Evolutionary conservation across 495 filamentous ascomycete genomes (phyloP).

Genomic region (Neurospora sp.): DNA sequence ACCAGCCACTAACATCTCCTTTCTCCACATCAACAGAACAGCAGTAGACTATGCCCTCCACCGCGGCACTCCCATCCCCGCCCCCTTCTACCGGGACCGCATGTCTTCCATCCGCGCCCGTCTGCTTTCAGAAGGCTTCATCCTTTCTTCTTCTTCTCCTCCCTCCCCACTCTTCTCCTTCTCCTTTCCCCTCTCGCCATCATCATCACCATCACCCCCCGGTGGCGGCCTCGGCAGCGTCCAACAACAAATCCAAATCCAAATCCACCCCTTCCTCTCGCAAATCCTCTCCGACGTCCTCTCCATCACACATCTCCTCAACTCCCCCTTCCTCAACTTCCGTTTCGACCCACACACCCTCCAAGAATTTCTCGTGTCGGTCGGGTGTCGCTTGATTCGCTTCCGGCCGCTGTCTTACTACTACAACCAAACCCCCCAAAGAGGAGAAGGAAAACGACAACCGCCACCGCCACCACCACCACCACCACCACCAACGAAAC

Average conservation of each 20-base stretch:
- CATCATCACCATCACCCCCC: not conserved
- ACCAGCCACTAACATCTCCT: not conserved
- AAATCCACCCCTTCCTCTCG: not conserved
- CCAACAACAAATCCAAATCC: not conserved
- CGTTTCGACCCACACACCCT: not conserved
- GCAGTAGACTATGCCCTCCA: not conserved
- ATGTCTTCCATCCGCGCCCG: not conserved
- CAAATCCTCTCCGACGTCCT: not conserved
- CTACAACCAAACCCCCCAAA: not conserved
- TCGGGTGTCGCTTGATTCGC: not conserved
- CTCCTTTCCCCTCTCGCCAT: not conserved
- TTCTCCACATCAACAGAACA: not conserved
- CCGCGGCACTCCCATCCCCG: not conserved
- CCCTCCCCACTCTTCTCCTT: not conserved
- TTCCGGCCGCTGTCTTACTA: not conserved
- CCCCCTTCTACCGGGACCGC: not conserved
- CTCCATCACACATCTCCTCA: not conserved
- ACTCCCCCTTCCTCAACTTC: not conserved
- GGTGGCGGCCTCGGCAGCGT: not conserved
- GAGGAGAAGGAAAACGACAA: not conserved
- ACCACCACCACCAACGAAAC: not conserved
- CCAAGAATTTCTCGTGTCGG: not conserved
- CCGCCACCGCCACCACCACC: not conserved
- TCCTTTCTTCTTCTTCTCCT: not conserved
- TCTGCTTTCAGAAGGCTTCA: not conserved